Evolutionary conservation across 177 flowering plant species (phyloP).

Genomic region (Vitis hybrid): DNA sequence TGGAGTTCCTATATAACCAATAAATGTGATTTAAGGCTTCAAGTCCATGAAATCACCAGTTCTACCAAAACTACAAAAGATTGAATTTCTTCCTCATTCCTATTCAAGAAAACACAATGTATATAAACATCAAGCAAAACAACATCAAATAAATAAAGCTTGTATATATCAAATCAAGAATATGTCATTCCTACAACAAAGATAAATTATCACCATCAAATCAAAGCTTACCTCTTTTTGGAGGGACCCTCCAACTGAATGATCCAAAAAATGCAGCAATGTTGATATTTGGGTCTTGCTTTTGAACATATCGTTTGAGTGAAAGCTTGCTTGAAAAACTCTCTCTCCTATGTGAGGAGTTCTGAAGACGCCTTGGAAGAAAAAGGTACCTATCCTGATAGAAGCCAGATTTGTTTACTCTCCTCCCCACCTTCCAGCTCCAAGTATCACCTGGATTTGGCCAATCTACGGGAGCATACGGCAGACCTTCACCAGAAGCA

Average conservation of each 20-base stretch:
- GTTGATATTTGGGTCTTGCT: constrained; percentile 44
- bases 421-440: constrained; percentile 51
- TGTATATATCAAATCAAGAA: not conserved
- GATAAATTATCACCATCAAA: not conserved
- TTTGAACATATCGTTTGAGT: constrained; percentile 28
- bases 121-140: no score
- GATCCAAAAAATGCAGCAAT: constrained; percentile 52
- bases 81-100: no score
- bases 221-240: constrained; percentile 31
- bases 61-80: no score
- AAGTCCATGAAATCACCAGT: no score
- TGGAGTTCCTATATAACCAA: no score
- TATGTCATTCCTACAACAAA: not conserved
- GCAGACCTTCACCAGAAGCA: constrained; percentile 50
- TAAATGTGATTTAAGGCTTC: no score
- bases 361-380: constrained; percentile 36
- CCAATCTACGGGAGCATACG: constrained; percentile 64
- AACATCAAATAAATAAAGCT: not conserved
- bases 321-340: constrained; percentile 47
- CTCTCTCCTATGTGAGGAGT: constrained; percentile 3
- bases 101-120: no score
- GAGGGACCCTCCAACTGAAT: constrained; percentile 67
- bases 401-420: constrained; percentile 28
- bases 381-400: constrained; percentile 40
- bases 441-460: constrained; percentile 58